Evolutionary conservation across 2,329 filamentous ascomycete species (phyloP).

Genomic region (Cladosporium austrohemisphaericum): DNA sequence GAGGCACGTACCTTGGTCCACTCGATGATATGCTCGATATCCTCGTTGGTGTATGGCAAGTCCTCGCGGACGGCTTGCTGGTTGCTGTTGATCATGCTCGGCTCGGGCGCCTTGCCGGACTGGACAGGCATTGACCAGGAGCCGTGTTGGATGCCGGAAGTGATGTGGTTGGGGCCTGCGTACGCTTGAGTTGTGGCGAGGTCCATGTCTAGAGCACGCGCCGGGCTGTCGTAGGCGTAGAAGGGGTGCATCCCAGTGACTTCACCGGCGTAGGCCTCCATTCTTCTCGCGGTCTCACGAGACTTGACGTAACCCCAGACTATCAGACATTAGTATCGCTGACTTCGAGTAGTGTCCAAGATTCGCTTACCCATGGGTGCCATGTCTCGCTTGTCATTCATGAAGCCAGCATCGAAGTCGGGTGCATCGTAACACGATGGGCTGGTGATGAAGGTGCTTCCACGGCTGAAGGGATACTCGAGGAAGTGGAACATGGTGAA

Average conservation of each 20-base stretch:
- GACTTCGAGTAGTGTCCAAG: not conserved
- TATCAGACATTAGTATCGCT: conserved; percentile 18
- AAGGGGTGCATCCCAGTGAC: conserved; percentile 65
- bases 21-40: conserved; percentile 65
- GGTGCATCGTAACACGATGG: conserved; percentile 37
- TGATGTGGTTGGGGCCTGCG: conserved; percentile 67
- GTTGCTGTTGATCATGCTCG: conserved; percentile 60
- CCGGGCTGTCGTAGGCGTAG: conserved; percentile 67
- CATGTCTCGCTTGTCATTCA: conserved; percentile 84
- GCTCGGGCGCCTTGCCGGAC: conserved; percentile 49
- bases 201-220: conserved; percentile 68
- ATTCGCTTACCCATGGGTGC: conserved; percentile 56
- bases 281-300: conserved; percentile 72
- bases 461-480: conserved; percentile 63
- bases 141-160: conserved; percentile 65
- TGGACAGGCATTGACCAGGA: conserved; percentile 63
- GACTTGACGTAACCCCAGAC: conserved; percentile 83
- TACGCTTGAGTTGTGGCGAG: conserved; percentile 71
- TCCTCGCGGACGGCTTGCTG: conserved; percentile 57
- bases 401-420: conserved; percentile 50
- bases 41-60: conserved; percentile 61
- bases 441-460: conserved; percentile 56
- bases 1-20: conserved; percentile 44
- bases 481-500: conserved; percentile 83
- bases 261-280: conserved; percentile 74